phyloP scores from a whole-genome alignment of 2,329 filamentous ascomycete genomes.

The Colletotrichum cuscutae region DNA sequence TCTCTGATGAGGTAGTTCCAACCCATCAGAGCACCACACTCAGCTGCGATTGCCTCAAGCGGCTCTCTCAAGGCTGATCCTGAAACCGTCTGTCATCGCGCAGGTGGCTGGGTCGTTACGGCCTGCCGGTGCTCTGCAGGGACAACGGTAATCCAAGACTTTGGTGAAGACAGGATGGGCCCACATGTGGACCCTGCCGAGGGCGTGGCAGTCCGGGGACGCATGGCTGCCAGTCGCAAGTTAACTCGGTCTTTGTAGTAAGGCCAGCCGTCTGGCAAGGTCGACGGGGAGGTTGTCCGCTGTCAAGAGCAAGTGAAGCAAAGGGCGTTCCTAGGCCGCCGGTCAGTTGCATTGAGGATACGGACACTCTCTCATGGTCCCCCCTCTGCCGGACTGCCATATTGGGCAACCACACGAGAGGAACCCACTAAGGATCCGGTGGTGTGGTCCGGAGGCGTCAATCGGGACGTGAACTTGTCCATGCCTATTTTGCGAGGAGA shows the following conservation, averaged over 20 bases:
- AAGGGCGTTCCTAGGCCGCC: background rate
- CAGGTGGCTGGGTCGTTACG: conserved; percentile 25
- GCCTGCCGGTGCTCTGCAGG: conserved; percentile 2
- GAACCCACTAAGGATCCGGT: conserved; percentile 5
- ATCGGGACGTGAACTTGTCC: background rate
- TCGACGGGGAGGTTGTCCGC: background rate
- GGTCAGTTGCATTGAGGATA: background rate
- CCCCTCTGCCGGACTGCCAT: conserved; percentile 16
- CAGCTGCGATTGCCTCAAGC: background rate
- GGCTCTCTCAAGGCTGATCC: background rate
- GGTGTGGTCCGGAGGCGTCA: conserved; percentile 21
- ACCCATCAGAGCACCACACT: background rate
- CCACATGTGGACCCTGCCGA: conserved; percentile 17
- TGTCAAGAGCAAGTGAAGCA: background rate
- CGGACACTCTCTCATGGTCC: background rate
- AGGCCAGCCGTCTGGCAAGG: background rate
- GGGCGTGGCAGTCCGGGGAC: conserved; percentile 24
- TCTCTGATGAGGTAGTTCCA: background rate
- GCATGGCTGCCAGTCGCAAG: background rate
- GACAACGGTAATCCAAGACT: conserved; percentile 1
- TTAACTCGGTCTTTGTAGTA: background rate
- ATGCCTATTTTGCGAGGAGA: background rate
- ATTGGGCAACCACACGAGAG: conserved; percentile 16
- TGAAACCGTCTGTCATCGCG: conserved; percentile 27
- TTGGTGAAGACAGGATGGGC: conserved; percentile 10